Percentiles rank a stretch among this genome's conserved stretches.
Conservation (phyloP, 2,329 filamentous ascomycete species). For the Calonectria henricotiae region DNA sequence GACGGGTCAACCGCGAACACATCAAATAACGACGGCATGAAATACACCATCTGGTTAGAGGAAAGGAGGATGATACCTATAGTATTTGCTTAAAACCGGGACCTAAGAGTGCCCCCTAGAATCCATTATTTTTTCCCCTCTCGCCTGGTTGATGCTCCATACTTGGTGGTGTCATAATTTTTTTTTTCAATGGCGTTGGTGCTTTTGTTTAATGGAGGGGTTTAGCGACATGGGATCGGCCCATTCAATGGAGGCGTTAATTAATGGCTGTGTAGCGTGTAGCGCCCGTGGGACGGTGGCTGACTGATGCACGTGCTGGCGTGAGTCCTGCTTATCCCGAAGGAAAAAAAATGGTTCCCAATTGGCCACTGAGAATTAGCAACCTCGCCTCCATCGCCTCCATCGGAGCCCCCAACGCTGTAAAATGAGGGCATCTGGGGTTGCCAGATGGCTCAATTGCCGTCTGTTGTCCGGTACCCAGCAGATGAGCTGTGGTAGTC, state of each 20-base stretch:
- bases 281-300: slow-evolving; percentile 16
- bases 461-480: slow-evolving; percentile 56
- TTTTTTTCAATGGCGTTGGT: neutral
- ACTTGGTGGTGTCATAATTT: slow-evolving; percentile 12
- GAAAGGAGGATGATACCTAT: slow-evolving; percentile 28
- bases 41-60: slow-evolving; percentile 21
- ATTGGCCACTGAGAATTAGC: slow-evolving; percentile 49
- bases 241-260: slow-evolving; percentile 20
- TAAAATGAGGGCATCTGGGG: slow-evolving; percentile 61
- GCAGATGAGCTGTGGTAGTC: slow-evolving; percentile 50
- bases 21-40: slow-evolving; percentile 37
- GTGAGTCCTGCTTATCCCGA: slow-evolving; percentile 49
- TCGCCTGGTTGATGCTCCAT: neutral
- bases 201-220: too few species aligned
- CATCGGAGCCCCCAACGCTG: slow-evolving; percentile 46
- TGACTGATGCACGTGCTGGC: slow-evolving; percentile 45
- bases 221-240: slow-evolving; percentile 18
- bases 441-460: slow-evolving; percentile 62
- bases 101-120: slow-evolving; percentile 1
- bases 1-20: slow-evolving; percentile 20
- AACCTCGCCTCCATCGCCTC: slow-evolving; percentile 49
- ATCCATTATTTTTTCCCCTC: slow-evolving; percentile 7
- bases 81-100: slow-evolving; percentile 14
- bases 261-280: too few species aligned
- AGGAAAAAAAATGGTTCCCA: slow-evolving; percentile 55